A percentile compares a stretch with the other conserved stretches of the same genome.
These are phyloP conservation scores for Fusarium abutilonis DNA, from an alignment of 2,329 filamentous ascomycete genomes.

Conservation along the genomic window DNA sequence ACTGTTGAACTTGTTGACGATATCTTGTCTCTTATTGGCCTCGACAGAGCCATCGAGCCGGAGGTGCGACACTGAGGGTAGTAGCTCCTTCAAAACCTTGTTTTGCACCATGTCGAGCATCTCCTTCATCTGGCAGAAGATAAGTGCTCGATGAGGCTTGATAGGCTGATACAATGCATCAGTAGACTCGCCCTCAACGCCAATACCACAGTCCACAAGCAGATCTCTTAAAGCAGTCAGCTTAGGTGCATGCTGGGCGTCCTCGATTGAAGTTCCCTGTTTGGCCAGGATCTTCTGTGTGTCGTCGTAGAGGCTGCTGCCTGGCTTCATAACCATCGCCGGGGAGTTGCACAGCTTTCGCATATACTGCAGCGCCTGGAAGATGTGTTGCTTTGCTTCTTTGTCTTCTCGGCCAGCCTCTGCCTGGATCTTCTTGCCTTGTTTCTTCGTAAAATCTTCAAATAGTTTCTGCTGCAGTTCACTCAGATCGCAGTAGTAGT, in stretches of 20 bases:
- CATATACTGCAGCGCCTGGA: slow-evolving; percentile 99
- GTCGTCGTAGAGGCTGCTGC: slow-evolving; percentile 87
- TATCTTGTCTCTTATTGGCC: slow-evolving; percentile 92
- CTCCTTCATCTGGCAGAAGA: slow-evolving; percentile 99
- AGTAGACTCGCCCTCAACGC: slow-evolving; percentile 71
- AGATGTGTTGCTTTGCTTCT: slow-evolving; percentile 96
- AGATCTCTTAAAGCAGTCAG: slow-evolving; percentile 89
- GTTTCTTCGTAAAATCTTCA: slow-evolving; percentile 94
- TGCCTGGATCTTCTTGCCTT: slow-evolving; percentile 85
- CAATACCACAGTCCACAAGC: slow-evolving; percentile 98
- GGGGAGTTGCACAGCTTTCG: slow-evolving; percentile 98
- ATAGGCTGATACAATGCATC: slow-evolving; percentile 78
- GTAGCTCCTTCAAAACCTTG: slow-evolving; percentile 86
- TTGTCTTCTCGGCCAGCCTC: slow-evolving; percentile 88
- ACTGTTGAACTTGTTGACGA: slow-evolving; percentile 98
- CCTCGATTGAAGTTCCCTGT: slow-evolving; percentile 83
- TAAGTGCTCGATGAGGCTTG: slow-evolving; percentile 92
- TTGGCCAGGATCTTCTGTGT: slow-evolving; percentile 82
- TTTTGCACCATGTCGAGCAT: slow-evolving; percentile 99
- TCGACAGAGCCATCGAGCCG: slow-evolving; percentile 95
- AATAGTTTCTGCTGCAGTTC: slow-evolving; percentile 95
- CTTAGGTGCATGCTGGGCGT: slow-evolving; percentile 90
- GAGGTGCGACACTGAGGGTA: slow-evolving; percentile 92
- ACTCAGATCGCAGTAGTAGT: slow-evolving; percentile 98
- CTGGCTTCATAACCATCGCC: slow-evolving; percentile 93